These are phyloP conservation scores for Sugiyamaella japonica DNA, from an alignment of 1,139 yeast species.

Conservation along the genomic window DNA sequence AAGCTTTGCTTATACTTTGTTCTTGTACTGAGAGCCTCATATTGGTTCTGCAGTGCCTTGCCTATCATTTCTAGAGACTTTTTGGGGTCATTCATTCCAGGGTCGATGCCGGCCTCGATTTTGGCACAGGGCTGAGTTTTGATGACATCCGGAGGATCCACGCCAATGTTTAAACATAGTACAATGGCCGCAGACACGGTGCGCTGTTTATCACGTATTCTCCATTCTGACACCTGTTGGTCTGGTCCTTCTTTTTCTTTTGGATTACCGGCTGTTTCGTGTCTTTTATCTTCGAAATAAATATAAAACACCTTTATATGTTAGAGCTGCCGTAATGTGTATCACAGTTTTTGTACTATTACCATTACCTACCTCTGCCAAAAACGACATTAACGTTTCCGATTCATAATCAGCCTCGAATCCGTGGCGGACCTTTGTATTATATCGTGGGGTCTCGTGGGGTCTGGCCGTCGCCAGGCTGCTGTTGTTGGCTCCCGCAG, in stretches of 20 bases:
- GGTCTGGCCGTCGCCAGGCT: not conserved
- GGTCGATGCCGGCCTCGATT: conserved; percentile 93
- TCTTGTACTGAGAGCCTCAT: conserved; percentile 82
- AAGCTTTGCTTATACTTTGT: conserved; percentile 87
- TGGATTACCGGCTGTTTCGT: conserved; percentile 87
- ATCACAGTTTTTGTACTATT: not conserved
- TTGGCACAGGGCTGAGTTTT: conserved; percentile 94
- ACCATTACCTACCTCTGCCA: conserved; percentile 50
- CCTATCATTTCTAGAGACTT: conserved; percentile 93
- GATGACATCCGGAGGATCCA: conserved; percentile 95
- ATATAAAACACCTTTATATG: conserved; percentile 60
- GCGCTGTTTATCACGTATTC: conserved; percentile 86
- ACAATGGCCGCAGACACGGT: conserved; percentile 95
- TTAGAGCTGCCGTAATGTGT: not conserved
- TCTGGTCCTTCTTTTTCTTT: conserved; percentile 48
- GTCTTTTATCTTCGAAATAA: conserved; percentile 86
- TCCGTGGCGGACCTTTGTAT: conserved; percentile 59
- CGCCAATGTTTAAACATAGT: conserved; percentile 87
- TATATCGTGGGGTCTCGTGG: conserved; percentile 20
- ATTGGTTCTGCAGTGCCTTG: conserved; percentile 80
- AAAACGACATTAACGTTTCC: conserved; percentile 62
- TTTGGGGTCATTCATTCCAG: conserved; percentile 81
- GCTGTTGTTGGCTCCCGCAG: not conserved
- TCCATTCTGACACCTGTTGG: conserved; percentile 76
- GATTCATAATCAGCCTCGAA: conserved; percentile 65